Evolutionary conservation across 768 basidiomycete genomes (phyloP).

Genomic region (Rhizopogon roseolus): DNA sequence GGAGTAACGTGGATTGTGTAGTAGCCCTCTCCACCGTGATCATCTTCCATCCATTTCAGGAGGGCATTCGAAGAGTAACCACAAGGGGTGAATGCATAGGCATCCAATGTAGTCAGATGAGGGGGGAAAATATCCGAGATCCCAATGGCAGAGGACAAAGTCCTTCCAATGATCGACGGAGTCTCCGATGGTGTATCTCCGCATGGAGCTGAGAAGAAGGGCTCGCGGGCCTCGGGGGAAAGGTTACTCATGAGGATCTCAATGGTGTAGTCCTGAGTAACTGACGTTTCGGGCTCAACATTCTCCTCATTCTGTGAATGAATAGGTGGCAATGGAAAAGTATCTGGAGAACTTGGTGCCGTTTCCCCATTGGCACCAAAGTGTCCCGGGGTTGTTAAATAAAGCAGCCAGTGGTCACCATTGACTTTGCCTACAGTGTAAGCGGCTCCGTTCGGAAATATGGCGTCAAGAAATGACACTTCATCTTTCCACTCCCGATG

Average conservation of each 20-base stretch:
- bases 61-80: conserved; percentile 96
- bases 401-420: conserved; percentile 97
- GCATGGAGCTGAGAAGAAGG: conserved; percentile 63
- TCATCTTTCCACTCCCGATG: conserved; percentile 94
- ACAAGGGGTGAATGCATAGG: conserved; percentile 91
- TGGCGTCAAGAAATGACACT: conserved; percentile 84
- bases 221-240: conserved; percentile 62
- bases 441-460: conserved; percentile 85
- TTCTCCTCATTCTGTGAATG: conserved; percentile 9
- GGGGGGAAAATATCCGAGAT: conserved; percentile 80
- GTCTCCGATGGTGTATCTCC: conserved; percentile 43
- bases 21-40: conserved; percentile 71
- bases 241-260: conserved; percentile 98
- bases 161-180: conserved; percentile 22
- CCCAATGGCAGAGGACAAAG: conserved; percentile 66
- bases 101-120: conserved; percentile 79
- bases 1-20: conserved; percentile 99
- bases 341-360: conserved; percentile 14
- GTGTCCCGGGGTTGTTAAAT: conserved; percentile 67
- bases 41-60: conserved; percentile 46
- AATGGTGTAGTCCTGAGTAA: conserved; percentile 82
- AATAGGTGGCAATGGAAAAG: conserved; percentile 11
- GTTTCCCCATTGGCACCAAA: conserved; percentile 15
- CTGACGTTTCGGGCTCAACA: conserved; percentile 9
- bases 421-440: conserved; percentile 98